Base-by-base conservation (phyloP, 257 asterid species). In the Penstemon davidsonii region DNA sequence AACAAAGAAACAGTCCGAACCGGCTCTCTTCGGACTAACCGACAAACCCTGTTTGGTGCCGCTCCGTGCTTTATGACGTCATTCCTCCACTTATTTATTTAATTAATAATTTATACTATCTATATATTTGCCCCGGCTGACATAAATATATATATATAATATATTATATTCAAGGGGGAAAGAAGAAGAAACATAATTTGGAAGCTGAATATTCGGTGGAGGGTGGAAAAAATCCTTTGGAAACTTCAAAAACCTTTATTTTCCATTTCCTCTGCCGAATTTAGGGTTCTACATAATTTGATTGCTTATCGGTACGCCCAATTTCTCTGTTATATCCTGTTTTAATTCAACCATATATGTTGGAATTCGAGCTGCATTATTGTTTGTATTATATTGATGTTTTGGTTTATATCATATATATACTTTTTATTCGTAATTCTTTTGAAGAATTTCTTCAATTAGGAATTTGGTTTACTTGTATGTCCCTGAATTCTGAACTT, bases 281-380 rank as follows among this genome's bases (percentile, higher is more conserved):
- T 71, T n/a, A 10, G 64, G 74, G 74, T 69, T 56, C 74, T 40
- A 72, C 69, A 57, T 55, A 42, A 12, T 25, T 25, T 39, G 46
- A 66, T 59, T 60, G 66, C 66, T 59, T 56, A 74, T 54, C 42
- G 83, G 80, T 74, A 74, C 62, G 80, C 58, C 19, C 57, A 9
- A 56, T 52, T 25, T 25, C 2, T 25, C 33, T 25, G 33, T 25
- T 25, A 25, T 25, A 1, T 25, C 33, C 33, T 25, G 33, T 25
- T 25, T 25, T 25, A 25, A 1, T 25, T 25, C 33, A 25, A 25
- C 33, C 1, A 25, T 25, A 25, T 2, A 25, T 25, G 33, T 2
- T 25, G 33, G 33, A 25, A 25, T 25, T 25, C 33, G 33, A 25
- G 33, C 33, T 25, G 33, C 33, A 25, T 25, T 25, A 25, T 25